phyloP scores from a whole-genome alignment of 2,329 filamentous ascomycete genomes.

The Talaromyces sp. region DNA sequence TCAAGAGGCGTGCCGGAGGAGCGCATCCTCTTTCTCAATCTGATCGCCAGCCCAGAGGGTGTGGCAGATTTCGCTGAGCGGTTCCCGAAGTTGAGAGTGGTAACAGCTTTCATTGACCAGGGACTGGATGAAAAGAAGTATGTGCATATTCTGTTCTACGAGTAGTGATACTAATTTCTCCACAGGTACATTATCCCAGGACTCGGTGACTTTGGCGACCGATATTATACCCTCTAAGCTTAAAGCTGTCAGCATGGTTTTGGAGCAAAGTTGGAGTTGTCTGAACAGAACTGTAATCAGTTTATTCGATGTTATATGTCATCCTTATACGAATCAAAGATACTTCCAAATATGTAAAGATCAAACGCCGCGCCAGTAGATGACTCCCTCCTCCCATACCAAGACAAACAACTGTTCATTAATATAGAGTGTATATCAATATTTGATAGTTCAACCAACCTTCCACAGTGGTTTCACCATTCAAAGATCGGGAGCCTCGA shows the following conservation, averaged over 20 bases:
- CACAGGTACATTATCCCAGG: constrained; percentile 89
- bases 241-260: not conserved
- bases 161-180: constrained; percentile 6
- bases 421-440: not conserved
- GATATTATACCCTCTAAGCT: constrained; percentile 87
- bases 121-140: constrained; percentile 98
- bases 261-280: not conserved
- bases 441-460: not conserved
- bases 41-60: constrained; percentile 95
- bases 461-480: not conserved
- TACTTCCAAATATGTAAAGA: constrained; percentile 7
- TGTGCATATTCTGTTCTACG: constrained; percentile 31
- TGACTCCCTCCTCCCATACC: constrained; percentile 12
- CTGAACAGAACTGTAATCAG: not conserved
- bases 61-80: constrained; percentile 83
- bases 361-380: constrained; percentile 10
- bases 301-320: constrained; percentile 2
- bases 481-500: constrained; percentile 11
- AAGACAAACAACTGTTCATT: not conserved
- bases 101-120: constrained; percentile 94
- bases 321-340: constrained; percentile 3
- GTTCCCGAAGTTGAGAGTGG: constrained; percentile 84
- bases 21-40: constrained; percentile 89
- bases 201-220: constrained; percentile 90
- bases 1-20: constrained; percentile 89